Percentiles rank a stretch among this genome's conserved stretches.
Conservation (phyloP, 495 filamentous ascomycete species). For the Trichoderma orchidacearum region DNA sequence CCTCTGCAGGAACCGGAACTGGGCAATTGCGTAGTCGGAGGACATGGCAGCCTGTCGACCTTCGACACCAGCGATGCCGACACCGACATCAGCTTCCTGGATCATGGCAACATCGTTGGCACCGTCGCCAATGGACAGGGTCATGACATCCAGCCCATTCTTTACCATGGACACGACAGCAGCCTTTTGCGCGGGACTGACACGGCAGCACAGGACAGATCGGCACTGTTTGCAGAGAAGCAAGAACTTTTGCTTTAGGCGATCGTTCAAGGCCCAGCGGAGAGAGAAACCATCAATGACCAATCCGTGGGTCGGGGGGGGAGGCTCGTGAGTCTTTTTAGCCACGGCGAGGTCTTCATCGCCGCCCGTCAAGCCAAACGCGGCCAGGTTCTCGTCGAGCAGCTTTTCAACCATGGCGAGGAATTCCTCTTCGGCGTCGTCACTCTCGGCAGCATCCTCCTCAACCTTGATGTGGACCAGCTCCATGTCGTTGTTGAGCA, state of each 20-base stretch:
- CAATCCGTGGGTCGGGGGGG: slow-evolving; percentile 82
- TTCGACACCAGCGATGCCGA: slow-evolving; percentile 96
- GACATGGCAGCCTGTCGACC: slow-evolving; percentile 97
- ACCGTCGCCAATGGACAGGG: slow-evolving; percentile 89
- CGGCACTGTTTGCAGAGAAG: slow-evolving; percentile 96
- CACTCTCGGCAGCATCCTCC: slow-evolving; percentile 41
- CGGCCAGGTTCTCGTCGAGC: slow-evolving; percentile 56
- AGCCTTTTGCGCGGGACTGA: slow-evolving; percentile 93
- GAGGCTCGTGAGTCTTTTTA: slow-evolving; percentile 67
- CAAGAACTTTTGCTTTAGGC: slow-evolving; percentile 80
- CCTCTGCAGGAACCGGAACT: slow-evolving; percentile 88
- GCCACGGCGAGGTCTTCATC: slow-evolving; percentile 77
- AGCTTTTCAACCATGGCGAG: slow-evolving; percentile 47
- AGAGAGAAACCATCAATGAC: slow-evolving; percentile 94
- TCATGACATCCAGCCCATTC: slow-evolving; percentile 89
- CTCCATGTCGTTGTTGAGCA: slow-evolving; percentile 96
- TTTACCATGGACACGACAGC: slow-evolving; percentile 95
- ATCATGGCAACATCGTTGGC: slow-evolving; percentile 99
- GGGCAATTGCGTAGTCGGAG: slow-evolving; percentile 95
- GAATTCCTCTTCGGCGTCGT: slow-evolving; percentile 20
- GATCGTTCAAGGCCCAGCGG: slow-evolving; percentile 73
- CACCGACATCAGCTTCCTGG: slow-evolving; percentile 95
- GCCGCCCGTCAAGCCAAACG: slow-evolving; percentile 71
- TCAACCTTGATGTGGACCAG: slow-evolving; percentile 80
- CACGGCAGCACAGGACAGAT: slow-evolving; percentile 93